These are phyloP conservation scores for Juglanconis oblonga DNA, from an alignment of 2,329 filamentous ascomycete species.

Conservation along the genomic window DNA sequence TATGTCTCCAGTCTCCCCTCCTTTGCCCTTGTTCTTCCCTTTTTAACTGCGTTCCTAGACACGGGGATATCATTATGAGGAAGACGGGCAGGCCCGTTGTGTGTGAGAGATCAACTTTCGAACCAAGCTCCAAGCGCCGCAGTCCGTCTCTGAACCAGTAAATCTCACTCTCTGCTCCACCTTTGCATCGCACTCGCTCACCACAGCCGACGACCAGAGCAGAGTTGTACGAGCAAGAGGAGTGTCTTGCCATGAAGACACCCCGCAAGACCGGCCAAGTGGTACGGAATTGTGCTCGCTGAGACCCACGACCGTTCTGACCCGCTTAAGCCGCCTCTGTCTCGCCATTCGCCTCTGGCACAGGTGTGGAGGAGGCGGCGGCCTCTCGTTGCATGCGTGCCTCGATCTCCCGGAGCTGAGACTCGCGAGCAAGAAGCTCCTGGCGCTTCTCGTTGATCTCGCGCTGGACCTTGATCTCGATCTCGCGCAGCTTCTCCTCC, in stretches of 20 bases:
- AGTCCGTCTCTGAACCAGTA: slow-evolving; percentile 9
- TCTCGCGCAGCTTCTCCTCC: slow-evolving; percentile 99
- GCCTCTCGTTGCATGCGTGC: slow-evolving; percentile 92
- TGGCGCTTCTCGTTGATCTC: slow-evolving; percentile 99
- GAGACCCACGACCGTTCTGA: slow-evolving; percentile 14
- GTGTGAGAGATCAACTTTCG: slow-evolving; percentile 3
- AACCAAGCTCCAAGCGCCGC: slow-evolving; percentile 8
- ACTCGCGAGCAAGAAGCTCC: slow-evolving; percentile 94
- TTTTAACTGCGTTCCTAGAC: slow-evolving; percentile 22
- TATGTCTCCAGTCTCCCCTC: slow-evolving; percentile 8
- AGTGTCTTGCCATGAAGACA: slow-evolving; percentile 12
- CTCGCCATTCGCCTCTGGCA: slow-evolving; percentile 52
- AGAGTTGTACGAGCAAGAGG: slow-evolving; percentile 9
- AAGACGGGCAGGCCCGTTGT: slow-evolving; percentile 13
- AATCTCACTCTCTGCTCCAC: slow-evolving; percentile 7
- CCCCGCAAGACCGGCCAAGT: slow-evolving; percentile 2
- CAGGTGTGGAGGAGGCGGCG: slow-evolving; percentile 45
- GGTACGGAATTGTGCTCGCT: slow-evolving; percentile 4
- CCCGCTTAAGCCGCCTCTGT: slow-evolving; percentile 45
- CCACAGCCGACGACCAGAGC: slow-evolving; percentile 8
- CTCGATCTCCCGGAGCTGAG: slow-evolving; percentile 97
- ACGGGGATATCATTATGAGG: slow-evolving; percentile 19
- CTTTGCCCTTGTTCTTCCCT: slow-evolving; percentile 6
- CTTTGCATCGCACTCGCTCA: slow-evolving; percentile 6
- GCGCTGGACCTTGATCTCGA: slow-evolving; percentile 98